Evolutionary conservation across 768 basidiomycete genomes (phyloP).

Genomic region (Strobilomyces echinocephalus): DNA sequence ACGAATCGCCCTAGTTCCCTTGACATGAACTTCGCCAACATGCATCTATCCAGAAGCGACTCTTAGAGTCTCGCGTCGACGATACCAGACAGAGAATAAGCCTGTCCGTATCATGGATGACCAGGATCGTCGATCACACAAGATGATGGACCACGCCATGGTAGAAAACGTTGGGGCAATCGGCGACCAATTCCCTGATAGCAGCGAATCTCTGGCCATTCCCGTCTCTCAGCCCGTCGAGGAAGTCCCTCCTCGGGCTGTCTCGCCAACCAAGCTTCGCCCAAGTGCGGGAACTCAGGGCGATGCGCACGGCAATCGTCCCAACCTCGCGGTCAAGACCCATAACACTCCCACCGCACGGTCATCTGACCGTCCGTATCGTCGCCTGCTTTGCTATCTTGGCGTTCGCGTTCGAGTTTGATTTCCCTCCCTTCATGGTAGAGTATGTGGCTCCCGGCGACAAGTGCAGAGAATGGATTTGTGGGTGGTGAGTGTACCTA

Average conservation of each 20-base stretch:
- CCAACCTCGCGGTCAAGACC: conserved; percentile 60
- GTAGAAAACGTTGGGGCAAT: too few species aligned
- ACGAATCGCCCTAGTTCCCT: conserved; percentile 26
- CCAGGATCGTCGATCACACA: too few species aligned
- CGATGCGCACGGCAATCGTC: conserved; percentile 43
- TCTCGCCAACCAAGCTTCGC: conserved; percentile 56
- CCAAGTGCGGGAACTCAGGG: conserved; percentile 48
- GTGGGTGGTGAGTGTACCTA: conserved; percentile 52
- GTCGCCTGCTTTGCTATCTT: too few species aligned
- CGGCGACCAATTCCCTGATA: too few species aligned
- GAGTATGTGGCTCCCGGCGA: conserved; percentile 77
- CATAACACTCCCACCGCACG: conserved; percentile 41
- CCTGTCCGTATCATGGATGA: too few species aligned
- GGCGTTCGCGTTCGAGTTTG: too few species aligned
- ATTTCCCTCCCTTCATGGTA: too few species aligned
- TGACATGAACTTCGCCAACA: too few species aligned
- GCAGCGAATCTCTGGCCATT: conserved; percentile 10
- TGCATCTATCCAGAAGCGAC: too few species aligned
- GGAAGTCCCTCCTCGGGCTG: conserved; percentile 44
- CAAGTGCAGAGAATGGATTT: conserved; percentile 73
- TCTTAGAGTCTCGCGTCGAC: too few species aligned
- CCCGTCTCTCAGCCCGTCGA: conserved; percentile 38
- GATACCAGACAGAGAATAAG: too few species aligned
- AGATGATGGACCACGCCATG: too few species aligned
- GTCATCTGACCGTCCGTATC: conserved; percentile 56